These are phyloP conservation scores for Cudoniella acicularis DNA, from an alignment of 495 filamentous ascomycete genomes.

Conservation along the genomic window DNA sequence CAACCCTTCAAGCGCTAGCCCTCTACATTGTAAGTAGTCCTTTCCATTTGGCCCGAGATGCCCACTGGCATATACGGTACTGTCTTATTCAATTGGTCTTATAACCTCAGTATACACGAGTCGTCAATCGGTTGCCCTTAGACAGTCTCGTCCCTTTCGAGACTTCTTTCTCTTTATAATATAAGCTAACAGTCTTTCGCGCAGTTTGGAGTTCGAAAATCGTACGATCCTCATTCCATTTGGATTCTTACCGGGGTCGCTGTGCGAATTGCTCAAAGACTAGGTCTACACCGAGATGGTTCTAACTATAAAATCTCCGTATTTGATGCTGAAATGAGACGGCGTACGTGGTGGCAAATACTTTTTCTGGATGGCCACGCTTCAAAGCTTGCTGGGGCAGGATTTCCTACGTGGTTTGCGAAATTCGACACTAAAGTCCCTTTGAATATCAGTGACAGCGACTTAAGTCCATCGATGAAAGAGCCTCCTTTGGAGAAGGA, in stretches of 20 bases:
- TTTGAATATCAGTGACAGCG: conserved; percentile 39
- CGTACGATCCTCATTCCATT: conserved; percentile 45
- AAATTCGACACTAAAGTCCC: conserved; percentile 42
- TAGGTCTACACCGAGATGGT: conserved; percentile 50
- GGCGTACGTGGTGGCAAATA: conserved; percentile 61
- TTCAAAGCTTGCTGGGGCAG: conserved; percentile 59
- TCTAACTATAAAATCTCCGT: conserved; percentile 45
- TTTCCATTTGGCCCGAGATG: too few relatives aligned
- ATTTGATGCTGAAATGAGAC: conserved; percentile 59
- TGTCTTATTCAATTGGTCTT: neutral
- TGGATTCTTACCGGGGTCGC: conserved; percentile 40
- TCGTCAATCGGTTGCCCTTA: too few relatives aligned
- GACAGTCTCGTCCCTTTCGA: too few relatives aligned
- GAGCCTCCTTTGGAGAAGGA: conserved; percentile 38
- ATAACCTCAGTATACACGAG: too few relatives aligned
- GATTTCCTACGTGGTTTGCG: conserved; percentile 41
- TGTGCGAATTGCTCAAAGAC: conserved; percentile 38
- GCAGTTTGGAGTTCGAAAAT: conserved; percentile 35
- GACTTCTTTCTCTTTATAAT: too few relatives aligned
- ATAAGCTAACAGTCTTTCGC: neutral
- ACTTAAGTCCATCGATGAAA: conserved; percentile 39
- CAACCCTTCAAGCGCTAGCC: conserved; percentile 49
- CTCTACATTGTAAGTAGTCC: conserved; percentile 50
- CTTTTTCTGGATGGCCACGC: conserved; percentile 50
- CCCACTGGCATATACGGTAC: too few relatives aligned